Percentiles rank a stretch among this genome's conserved stretches.
Conservation (phyloP, 148 eudicot genomes). For the Cornus kousa region DNA sequence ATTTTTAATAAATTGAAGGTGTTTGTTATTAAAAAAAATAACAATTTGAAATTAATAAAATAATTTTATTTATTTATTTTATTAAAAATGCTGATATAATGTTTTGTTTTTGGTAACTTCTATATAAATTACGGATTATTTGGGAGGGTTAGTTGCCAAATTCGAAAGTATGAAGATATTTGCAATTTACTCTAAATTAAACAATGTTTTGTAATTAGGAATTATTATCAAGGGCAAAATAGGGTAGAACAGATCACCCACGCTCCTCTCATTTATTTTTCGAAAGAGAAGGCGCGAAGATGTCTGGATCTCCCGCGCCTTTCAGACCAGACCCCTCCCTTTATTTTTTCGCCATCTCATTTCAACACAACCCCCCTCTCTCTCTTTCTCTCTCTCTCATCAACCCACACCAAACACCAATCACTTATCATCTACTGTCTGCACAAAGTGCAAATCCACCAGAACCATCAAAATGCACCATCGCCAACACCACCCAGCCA, state of each 20-base stretch:
- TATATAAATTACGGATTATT: too few species aligned
- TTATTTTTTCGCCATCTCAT: conserved; percentile 6
- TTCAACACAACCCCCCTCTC: not conserved
- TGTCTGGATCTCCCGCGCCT: conserved; percentile 34
- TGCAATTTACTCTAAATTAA: too few species aligned
- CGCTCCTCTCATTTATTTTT: conserved; percentile 13
- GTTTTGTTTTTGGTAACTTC: too few species aligned
- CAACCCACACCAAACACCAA: conserved; percentile 19
- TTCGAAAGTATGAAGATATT: too few species aligned
- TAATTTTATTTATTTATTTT: too few species aligned
- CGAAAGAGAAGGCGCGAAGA: conserved; percentile 30
- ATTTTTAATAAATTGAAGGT: too few species aligned
- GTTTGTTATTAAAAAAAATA: too few species aligned
- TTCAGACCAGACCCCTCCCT: conserved; percentile 4
- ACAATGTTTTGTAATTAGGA: not conserved
- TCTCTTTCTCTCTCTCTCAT: conserved; percentile 1
- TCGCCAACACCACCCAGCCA: conserved; percentile 49
- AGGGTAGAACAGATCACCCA: not conserved
- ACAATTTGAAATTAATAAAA: too few species aligned
- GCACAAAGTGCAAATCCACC: not conserved
- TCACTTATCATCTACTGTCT: not conserved
- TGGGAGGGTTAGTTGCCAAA: too few species aligned
- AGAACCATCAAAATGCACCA: conserved; percentile 21
- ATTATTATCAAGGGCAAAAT: not conserved
- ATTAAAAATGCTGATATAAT: too few species aligned